A percentile compares a stretch with the other conserved stretches of the same genome.
phyloP scores from a whole-genome alignment of 441 rosid species.

The Populus hybrid region DNA sequence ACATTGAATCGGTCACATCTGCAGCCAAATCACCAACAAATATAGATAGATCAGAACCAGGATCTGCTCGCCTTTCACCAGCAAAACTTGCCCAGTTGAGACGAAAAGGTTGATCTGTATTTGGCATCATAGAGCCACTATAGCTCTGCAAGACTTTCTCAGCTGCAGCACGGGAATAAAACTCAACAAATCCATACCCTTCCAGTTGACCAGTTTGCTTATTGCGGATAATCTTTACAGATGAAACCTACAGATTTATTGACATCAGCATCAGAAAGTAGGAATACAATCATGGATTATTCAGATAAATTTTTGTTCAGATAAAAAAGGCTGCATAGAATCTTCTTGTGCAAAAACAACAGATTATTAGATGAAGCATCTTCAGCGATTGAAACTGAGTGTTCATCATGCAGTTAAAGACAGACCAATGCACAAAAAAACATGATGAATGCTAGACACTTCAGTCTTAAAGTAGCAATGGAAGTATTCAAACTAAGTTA shows the following conservation, averaged over 20 bases:
- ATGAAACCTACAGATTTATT: conserved; percentile 49
- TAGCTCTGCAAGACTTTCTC: conserved; percentile 76
- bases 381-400: background rate
- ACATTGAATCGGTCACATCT: conserved; percentile 76
- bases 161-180: conserved; percentile 65
- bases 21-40: conserved; percentile 96
- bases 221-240: conserved; percentile 84
- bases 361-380: background rate
- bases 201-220: conserved; percentile 86
- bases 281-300: background rate
- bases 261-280: conserved; percentile 17
- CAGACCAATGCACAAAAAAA: background rate
- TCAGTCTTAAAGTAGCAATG: background rate
- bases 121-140: conserved; percentile 59
- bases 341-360: background rate
- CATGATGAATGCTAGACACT: background rate
- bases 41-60: conserved; percentile 77
- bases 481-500: background rate
- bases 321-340: background rate
- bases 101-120: conserved; percentile 78
- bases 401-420: background rate
- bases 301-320: background rate
- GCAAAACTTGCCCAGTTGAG: conserved; percentile 96
- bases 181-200: conserved; percentile 94
- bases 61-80: conserved; percentile 77